These are phyloP conservation scores for Pleodorina starrii DNA, from an alignment of 139 green algal species.

Conservation along the genomic window DNA sequence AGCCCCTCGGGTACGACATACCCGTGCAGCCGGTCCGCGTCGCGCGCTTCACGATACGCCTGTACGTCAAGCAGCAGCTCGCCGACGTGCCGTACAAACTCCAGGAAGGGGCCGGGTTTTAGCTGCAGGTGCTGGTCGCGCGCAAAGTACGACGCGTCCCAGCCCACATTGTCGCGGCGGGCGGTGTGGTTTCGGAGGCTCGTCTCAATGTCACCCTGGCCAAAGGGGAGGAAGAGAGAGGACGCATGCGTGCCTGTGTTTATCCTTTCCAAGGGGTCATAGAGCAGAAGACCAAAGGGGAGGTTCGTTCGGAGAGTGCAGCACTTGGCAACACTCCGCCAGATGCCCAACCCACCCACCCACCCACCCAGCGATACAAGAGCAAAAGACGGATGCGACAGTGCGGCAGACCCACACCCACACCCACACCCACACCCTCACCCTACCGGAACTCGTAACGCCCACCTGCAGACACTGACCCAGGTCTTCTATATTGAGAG, in stretches of 20 bases:
- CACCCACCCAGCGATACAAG: too few relatives aligned
- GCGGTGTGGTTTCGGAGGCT: neutral
- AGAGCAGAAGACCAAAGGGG: neutral
- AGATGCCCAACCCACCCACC: too few relatives aligned
- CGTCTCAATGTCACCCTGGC: constrained; percentile 22
- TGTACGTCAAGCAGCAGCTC: neutral
- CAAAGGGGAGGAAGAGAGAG: too few relatives aligned
- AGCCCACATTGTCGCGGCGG: neutral
- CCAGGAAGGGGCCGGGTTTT: neutral
- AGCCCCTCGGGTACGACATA: constrained; percentile 21
- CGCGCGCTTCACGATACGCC: neutral
- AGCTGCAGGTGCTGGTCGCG: constrained; percentile 24
- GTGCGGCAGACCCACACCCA: too few relatives aligned
- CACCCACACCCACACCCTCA: too few relatives aligned
- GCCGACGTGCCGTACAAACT: constrained; percentile 5
- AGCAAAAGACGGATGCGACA: too few relatives aligned
- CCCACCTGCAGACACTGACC: constrained; percentile 1
- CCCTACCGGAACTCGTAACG: too few relatives aligned
- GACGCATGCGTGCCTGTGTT: too few relatives aligned
- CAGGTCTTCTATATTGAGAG: constrained; percentile 31
- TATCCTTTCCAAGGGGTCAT: too few relatives aligned
- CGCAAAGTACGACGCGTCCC: neutral
- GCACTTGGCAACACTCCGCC: too few relatives aligned
- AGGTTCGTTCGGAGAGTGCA: too few relatives aligned
- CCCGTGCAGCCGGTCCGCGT: constrained; percentile 1